Conservation (phyloP, 2,329 filamentous ascomycete species). For the Penicillium psychrosexuale region DNA sequence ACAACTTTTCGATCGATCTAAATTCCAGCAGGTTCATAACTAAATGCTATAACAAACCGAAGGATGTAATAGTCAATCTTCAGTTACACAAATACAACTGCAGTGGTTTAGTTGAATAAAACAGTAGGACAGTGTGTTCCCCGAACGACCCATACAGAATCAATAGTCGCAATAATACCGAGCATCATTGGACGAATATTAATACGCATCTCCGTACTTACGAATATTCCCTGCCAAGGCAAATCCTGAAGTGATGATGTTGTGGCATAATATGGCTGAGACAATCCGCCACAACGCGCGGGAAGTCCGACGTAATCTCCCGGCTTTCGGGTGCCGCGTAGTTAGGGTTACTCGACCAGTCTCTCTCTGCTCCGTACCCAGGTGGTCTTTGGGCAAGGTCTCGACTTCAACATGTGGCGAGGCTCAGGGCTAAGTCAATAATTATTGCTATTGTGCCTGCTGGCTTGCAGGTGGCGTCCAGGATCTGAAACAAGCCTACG, state of each 20-base stretch:
- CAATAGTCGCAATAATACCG: not conserved
- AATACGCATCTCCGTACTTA: not conserved
- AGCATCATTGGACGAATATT: not conserved
- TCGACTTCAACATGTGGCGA: not conserved
- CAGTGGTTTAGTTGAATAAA: not conserved
- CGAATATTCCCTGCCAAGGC: not conserved
- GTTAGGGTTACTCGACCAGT: not conserved
- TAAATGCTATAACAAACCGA: not conserved
- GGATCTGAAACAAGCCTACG: conserved; percentile 6
- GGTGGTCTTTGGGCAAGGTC: not conserved
- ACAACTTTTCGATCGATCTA: not conserved
- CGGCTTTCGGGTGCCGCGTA: not conserved
- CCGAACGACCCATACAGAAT: not conserved
- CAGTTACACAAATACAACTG: not conserved
- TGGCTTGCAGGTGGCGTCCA: conserved; percentile 10
- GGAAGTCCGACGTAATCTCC: not conserved
- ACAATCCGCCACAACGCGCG: not conserved
- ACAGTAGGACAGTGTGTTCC: not conserved
- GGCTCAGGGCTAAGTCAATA: not conserved
- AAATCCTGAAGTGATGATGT: not conserved
- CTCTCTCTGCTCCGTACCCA: not conserved
- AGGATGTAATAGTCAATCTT: not conserved
- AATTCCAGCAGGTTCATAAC: not conserved
- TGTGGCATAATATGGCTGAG: conserved; percentile 5
- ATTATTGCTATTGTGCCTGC: conserved; percentile 6